Conservation (phyloP, 176 grass and related monocot genomes). For the Musa schizocarpa region DNA sequence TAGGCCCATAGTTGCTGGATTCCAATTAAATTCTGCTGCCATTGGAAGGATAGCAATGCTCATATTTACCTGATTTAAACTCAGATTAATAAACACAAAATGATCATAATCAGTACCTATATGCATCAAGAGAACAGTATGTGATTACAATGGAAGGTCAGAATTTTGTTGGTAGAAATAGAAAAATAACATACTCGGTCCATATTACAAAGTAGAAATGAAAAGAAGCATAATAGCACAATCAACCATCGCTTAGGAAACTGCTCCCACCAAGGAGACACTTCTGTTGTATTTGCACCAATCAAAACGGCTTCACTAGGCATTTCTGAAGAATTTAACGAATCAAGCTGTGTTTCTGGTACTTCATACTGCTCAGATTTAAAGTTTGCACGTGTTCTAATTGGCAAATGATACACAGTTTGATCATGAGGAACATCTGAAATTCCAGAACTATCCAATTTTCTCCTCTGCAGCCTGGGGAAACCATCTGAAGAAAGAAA, state of each 20-base stretch:
- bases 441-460: conserved; percentile 26
- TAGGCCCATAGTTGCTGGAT: conserved; percentile 73
- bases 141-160: background rate
- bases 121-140: background rate
- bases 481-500: conserved; percentile 37
- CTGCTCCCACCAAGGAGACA: conserved; percentile 65
- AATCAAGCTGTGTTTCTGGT: conserved; percentile 29
- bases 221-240: conserved; percentile 72
- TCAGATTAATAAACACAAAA: background rate
- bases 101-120: conserved; percentile 1
- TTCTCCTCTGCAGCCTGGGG: conserved; percentile 36
- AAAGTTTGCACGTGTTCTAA: conserved; percentile 47
- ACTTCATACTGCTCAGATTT: conserved; percentile 64
- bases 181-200: conserved; percentile 57
- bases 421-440: conserved; percentile 18
- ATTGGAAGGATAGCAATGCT: conserved; percentile 97
- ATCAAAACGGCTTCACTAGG: conserved; percentile 38
- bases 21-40: conserved; percentile 78
- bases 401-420: conserved; percentile 21
- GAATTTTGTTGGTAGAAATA: background rate
- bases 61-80: conserved; percentile 74
- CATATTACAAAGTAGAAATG: conserved; percentile 97
- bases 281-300: conserved; percentile 28
- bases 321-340: conserved; percentile 39
- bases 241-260: conserved; percentile 73